Evolutionary conservation across 2,329 filamentous ascomycete genomes (phyloP), one percentile per base, ranked within the genome.

Genomic region (Chaetomiaceae sp.): DNA sequence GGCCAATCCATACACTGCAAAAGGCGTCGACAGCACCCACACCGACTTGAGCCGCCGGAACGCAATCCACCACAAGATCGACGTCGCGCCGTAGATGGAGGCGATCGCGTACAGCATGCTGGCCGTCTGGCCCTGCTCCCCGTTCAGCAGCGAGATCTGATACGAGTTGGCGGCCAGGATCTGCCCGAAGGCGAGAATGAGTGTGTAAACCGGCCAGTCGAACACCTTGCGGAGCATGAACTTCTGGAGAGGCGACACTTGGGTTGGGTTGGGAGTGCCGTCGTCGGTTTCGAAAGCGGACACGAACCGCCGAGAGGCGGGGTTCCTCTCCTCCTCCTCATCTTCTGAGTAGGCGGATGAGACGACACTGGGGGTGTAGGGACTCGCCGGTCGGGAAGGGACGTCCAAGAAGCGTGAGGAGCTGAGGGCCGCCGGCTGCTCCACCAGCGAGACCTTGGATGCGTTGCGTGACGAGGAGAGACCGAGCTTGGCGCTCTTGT

Each of bases 141-240:
- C 83, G 0, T 81, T 83, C 19, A 87, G 72, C 17, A 87, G 72
- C 0, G 82, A 84, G 62, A 87, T 81, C 64, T 87, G 83, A 67
- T 85, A 85, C 0, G 81, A 84, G 65, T 84, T 85, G 47, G 81
- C 79, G 0, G 82, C 79, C 40, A 85, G 77, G 52, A 85, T 82
- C 62, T 85, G 82, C 17, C 81, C 80, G 33, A 84, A 72, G 3
- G 80, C 80, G 19, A 85, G 73, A 42, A 85, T 72, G 53, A 84
- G 72, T 2, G 79, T 76, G 63, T 85, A 85, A 2, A 84, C 64
- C 0, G 82, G 82, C 82, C 82, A 85, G 60, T 83, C 80, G 22
- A 78, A 77, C 48, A 83, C 74, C 15, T 72, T 71, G n/a, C 78
- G 75, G 12, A 84, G 72, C 52, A 79, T 66, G 62, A 83, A 83